These are phyloP conservation scores for Apiospora arundinis DNA, from an alignment of 2,329 filamentous ascomycete genomes.

Conservation along the genomic window DNA sequence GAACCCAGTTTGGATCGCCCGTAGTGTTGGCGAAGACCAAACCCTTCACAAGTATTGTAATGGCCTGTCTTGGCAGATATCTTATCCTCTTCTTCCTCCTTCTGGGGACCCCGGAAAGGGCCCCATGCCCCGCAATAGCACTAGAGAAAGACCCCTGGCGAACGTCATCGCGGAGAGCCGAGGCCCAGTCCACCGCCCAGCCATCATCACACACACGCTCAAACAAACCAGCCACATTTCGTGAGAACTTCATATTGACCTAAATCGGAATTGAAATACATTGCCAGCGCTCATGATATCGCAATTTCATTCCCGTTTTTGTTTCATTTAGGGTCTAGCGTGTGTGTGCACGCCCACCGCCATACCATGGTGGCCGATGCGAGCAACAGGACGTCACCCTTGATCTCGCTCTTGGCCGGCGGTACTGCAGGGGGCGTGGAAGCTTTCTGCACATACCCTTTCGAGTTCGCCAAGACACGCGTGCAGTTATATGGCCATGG, in stretches of 20 bases:
- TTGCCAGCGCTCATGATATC: not conserved
- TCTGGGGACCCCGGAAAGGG: not conserved
- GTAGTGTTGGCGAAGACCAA: too few species aligned
- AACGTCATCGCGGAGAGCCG: not conserved
- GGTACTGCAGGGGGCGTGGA: constrained; percentile 42
- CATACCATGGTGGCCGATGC: constrained; percentile 37
- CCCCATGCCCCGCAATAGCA: not conserved
- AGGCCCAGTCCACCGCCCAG: not conserved
- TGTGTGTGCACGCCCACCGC: not conserved
- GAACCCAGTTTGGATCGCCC: not conserved
- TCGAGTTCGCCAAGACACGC: constrained; percentile 69
- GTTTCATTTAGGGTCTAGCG: too few species aligned
- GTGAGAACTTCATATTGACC: not conserved
- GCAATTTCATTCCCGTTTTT: too few species aligned
- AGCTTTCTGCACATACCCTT: constrained; percentile 55
- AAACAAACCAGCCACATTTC: not conserved
- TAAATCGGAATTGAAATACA: not conserved
- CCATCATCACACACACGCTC: not conserved
- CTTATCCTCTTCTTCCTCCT: not conserved
- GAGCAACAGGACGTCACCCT: constrained; percentile 35
- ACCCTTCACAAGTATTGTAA: too few species aligned
- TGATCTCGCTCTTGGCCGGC: constrained; percentile 38
- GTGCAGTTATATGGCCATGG: constrained; percentile 55
- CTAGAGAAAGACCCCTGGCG: not conserved
- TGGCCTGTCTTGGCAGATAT: not conserved